These are phyloP conservation scores for Xylaria telfairii DNA, from an alignment of 495 filamentous ascomycete species.

Conservation along the genomic window DNA sequence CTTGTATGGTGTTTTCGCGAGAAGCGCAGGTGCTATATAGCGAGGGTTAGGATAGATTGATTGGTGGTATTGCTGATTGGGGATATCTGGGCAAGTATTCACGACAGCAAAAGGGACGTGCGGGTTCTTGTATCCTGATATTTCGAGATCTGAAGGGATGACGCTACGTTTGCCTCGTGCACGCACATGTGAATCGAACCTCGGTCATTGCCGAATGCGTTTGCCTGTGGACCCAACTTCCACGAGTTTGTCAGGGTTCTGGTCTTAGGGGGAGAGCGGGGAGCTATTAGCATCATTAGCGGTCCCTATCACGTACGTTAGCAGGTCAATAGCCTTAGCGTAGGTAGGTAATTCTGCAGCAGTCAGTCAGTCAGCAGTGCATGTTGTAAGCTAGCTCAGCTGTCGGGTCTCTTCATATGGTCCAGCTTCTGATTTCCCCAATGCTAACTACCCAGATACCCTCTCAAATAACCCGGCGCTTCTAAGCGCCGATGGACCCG, in stretches of 20 bases:
- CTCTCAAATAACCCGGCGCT: too few relatives aligned
- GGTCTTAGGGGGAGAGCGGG: not conserved
- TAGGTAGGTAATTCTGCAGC: too few relatives aligned
- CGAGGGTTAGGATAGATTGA: slow-evolving; percentile 11
- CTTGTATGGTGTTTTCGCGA: slow-evolving; percentile 36
- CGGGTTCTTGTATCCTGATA: slow-evolving; percentile 22
- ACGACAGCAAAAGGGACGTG: not conserved
- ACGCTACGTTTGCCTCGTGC: slow-evolving; percentile 31
- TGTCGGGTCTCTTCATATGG: too few relatives aligned
- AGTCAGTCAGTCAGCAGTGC: too few relatives aligned
- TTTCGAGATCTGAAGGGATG: slow-evolving; percentile 27
- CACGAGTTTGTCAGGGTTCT: not conserved
- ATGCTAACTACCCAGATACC: too few relatives aligned
- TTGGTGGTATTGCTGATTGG: slow-evolving; percentile 13
- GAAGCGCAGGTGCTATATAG: slow-evolving; percentile 24
- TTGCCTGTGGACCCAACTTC: slow-evolving; percentile 19
- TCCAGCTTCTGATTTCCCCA: too few relatives aligned
- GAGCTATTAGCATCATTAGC: not conserved
- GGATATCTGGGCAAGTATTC: slow-evolving; percentile 10
- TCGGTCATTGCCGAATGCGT: slow-evolving; percentile 35
- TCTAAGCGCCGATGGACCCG: not conserved
- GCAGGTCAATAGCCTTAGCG: too few relatives aligned
- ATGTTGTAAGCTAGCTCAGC: too few relatives aligned
- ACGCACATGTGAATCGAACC: slow-evolving; percentile 43
- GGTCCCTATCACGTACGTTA: not conserved